Conservation (phyloP, 257 asterid species). For the Solanum tarapatanum region DNA sequence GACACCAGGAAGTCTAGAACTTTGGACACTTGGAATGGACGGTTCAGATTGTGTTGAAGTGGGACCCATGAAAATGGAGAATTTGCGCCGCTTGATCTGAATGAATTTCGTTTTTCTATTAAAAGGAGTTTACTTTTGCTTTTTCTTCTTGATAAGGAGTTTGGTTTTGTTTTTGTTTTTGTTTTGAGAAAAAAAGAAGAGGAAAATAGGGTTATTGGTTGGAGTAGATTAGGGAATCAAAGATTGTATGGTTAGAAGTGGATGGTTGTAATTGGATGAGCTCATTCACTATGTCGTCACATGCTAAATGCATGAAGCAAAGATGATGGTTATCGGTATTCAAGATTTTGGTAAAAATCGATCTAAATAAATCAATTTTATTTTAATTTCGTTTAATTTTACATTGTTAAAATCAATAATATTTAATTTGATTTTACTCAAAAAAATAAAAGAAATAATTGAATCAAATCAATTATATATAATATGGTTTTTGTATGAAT, state of each 20-base stretch:
- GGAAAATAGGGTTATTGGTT: neutral
- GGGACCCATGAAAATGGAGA: neutral
- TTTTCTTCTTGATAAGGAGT: neutral
- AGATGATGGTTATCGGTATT: neutral
- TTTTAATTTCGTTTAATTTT: too few species aligned
- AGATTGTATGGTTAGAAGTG: neutral
- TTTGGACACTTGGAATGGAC: slow-evolving; percentile 15
- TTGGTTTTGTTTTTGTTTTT: neutral
- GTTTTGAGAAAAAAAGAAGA: neutral
- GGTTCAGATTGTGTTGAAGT: neutral
- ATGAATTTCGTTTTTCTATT: neutral
- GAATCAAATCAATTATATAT: too few species aligned
- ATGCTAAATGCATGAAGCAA: neutral
- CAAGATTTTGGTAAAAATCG: too few species aligned
- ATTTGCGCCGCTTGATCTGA: neutral
- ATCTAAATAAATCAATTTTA: too few species aligned
- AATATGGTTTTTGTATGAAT: too few species aligned
- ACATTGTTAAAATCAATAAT: too few species aligned
- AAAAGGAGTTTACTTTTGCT: neutral
- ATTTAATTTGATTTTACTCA: too few species aligned
- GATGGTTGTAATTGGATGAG: neutral
- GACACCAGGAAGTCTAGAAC: slow-evolving; percentile 48
- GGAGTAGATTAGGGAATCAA: neutral
- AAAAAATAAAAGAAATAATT: too few species aligned
- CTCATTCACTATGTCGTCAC: neutral